A percentile compares a stretch with the other conserved stretches of the same genome.
Evolutionary conservation across 2,329 filamentous ascomycete species (phyloP).

Genomic region (Aureobasidium sp.): DNA sequence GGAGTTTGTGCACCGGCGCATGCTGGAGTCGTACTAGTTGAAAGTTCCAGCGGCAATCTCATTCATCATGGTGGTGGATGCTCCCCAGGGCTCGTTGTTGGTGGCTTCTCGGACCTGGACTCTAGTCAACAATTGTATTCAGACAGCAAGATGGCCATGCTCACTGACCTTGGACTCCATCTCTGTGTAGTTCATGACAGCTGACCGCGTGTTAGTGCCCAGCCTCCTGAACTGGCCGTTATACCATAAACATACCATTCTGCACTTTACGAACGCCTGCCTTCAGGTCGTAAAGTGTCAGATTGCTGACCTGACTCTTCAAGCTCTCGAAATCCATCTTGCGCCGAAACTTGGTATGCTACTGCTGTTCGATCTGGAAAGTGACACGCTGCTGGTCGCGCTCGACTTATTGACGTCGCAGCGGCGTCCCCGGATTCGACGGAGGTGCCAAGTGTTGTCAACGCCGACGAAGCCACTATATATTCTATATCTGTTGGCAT

Average conservation of each 20-base stretch:
- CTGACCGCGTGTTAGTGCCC: conserved; percentile 39
- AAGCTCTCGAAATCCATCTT: conserved; percentile 80
- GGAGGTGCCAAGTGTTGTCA: conserved; percentile 6
- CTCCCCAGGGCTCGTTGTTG: conserved; percentile 97
- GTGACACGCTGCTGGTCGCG: conserved; percentile 3
- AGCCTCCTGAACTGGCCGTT: conserved; percentile 3
- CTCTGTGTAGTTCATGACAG: conserved; percentile 97
- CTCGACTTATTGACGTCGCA: conserved; percentile 6
- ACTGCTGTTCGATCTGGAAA: not conserved
- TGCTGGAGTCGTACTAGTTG: conserved; percentile 70
- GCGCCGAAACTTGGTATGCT: conserved; percentile 19
- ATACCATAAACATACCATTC: conserved; percentile 63
- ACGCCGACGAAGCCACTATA: not conserved
- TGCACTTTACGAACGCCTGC: conserved; percentile 91
- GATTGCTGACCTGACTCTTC: conserved; percentile 80
- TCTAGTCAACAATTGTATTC: not conserved
- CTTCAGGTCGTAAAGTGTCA: conserved; percentile 93
- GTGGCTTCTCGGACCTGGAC: conserved; percentile 90
- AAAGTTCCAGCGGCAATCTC: conserved; percentile 97
- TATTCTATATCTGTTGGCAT: not conserved
- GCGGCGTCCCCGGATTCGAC: conserved; percentile 10
- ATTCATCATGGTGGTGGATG: conserved; percentile 79
- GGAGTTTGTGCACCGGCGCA: not conserved
- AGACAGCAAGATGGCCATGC: conserved; percentile 4
- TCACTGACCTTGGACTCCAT: conserved; percentile 64